Conservation (phyloP, 2,329 filamentous ascomycete genomes). For the Chaetomium olivaceum region DNA sequence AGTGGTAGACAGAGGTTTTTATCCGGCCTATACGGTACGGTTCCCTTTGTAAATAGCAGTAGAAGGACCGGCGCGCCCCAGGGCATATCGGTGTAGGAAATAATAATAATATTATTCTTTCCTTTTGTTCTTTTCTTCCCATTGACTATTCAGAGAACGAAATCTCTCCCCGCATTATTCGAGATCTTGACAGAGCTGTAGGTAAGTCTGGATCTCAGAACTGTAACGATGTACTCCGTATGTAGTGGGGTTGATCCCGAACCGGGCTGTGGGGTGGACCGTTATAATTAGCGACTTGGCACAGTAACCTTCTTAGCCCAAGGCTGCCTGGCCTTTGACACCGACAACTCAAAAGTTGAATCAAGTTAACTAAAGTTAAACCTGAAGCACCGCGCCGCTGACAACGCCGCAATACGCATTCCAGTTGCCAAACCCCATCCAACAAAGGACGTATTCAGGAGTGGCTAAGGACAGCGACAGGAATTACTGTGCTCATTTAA, state of each 20-base stretch:
- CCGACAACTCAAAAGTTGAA: not conserved
- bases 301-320: not conserved
- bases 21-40: too few species aligned
- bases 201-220: not conserved
- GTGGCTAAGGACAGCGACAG: not conserved
- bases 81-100: too few species aligned
- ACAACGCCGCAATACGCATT: not conserved
- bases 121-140: too few species aligned
- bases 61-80: too few species aligned
- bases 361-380: not conserved
- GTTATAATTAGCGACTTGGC: conserved; percentile 20
- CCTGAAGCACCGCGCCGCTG: conserved; percentile 13
- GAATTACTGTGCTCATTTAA: not conserved
- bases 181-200: not conserved
- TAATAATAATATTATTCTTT: too few species aligned
- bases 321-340: conserved; percentile 1
- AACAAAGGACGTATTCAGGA: not conserved
- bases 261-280: not conserved
- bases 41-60: too few species aligned
- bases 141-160: too few species aligned
- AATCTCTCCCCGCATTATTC: not conserved
- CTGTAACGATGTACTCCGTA: not conserved
- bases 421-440: not conserved
- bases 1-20: too few species aligned
- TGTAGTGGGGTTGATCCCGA: not conserved